These are phyloP conservation scores for Lanmaoa pseudosensibilis DNA, from an alignment of 768 basidiomycete genomes.

Conservation along the genomic window DNA sequence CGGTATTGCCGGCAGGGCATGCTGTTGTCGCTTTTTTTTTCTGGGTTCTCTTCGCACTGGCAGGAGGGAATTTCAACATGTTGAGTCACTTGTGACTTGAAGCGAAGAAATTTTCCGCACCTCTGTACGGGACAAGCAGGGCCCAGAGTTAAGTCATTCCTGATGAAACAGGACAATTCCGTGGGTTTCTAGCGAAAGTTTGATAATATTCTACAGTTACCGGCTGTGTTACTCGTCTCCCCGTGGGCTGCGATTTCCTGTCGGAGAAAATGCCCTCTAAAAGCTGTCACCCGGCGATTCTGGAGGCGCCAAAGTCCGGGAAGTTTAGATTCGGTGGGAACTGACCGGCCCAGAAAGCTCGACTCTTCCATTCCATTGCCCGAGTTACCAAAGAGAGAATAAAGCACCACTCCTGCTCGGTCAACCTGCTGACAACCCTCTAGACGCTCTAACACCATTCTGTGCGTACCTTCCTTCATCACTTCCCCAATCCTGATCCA, in stretches of 20 bases:
- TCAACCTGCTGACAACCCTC: constrained; percentile 17
- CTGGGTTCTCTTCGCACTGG: constrained; percentile 10
- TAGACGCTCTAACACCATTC: constrained; percentile 32
- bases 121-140: background rate
- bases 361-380: constrained; percentile 31
- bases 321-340: constrained; percentile 31
- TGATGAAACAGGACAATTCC: constrained; percentile 8
- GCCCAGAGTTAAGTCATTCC: background rate
- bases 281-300: constrained; percentile 9
- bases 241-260: constrained; percentile 6
- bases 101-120: constrained; percentile 6
- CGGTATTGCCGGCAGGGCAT: constrained; percentile 19
- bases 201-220: background rate
- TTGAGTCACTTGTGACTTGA: background rate
- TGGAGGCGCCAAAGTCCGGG: constrained; percentile 18
- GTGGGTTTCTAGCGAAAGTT: constrained; percentile 6
- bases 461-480: constrained; percentile 15
- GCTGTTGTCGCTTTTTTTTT: constrained; percentile 19
- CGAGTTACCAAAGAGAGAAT: constrained; percentile 38
- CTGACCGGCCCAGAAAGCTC: constrained; percentile 24
- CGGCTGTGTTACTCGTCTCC: constrained; percentile 11
- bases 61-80: background rate
- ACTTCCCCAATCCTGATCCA: constrained; percentile 10
- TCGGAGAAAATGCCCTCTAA: constrained; percentile 12
- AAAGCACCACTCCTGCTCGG: constrained; percentile 30